Evolutionary conservation across 495 filamentous ascomycete genomes (phyloP), one percentile per base, ranked within the genome.

Genomic region (Penicillium robsamsonii): DNA sequence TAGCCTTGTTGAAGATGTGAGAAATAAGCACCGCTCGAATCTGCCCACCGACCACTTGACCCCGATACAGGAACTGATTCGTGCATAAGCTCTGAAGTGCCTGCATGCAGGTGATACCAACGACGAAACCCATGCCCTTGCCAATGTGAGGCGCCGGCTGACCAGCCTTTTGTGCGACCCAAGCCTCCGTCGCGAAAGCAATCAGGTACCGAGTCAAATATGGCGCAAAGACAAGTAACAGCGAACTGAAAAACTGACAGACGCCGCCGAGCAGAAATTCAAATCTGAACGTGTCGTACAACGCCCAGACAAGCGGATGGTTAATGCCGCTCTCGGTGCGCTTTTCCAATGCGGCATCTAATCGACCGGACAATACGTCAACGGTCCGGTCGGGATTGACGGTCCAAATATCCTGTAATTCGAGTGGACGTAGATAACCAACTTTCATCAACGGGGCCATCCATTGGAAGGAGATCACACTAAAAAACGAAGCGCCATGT

Each of bases 241-340:
- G 75, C 46, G 83, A 79, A n/a, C 86, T 82, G 31, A 78, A 70
- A n/a, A 97, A 68, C 59, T 90, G 82, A 64, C 88, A 95, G 33
- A 85, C 52, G 4, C 88, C 93, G 29, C 91, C 91, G 13, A 95
- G 60, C 76, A 89, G 84, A 65, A 98, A 96, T 65, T 97, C 92
- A 55, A 77, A 73, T 60, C 87, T 84, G 77, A 94, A 95, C 2
- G 89, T 90, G 58, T 97, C 92, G 70, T 94, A 89, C 46, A 98
- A 63, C 6, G 93, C 89, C 76, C 84, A 88, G 11, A 90, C 61
- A 11, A 98, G 75, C 0, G 92, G 88, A 55, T 87, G 81, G 61
- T 89, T 88, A 37, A 84, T 83, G 24, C 89, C 89, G 24, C 82
- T 75, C 35, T 77, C 77, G 6, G 82, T 76, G 6, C 91, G 82